Base-by-base conservation (phyloP, 2,329 filamentous ascomycete species). In the Beauveria sp. region DNA sequence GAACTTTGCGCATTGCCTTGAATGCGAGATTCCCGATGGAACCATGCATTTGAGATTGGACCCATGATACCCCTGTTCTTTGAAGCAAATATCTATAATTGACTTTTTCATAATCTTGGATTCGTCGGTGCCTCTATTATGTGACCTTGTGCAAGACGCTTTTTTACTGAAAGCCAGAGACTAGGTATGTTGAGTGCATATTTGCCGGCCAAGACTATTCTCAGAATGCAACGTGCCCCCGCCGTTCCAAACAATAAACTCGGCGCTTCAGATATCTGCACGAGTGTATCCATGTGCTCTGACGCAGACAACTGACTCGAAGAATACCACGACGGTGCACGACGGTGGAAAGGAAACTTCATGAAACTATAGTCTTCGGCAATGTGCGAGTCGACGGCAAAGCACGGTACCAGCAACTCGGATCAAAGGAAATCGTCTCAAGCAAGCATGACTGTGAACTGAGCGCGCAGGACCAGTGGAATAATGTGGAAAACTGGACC, bases 61-160 rank as follows among this genome's bases (percentile, higher is more conserved):
- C 28, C 47, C 38, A 51, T 59, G 45, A 59, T 59, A 59, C 56
- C 56, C 56, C 57, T 34, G 4, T 34, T 34, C 30, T 34, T 34
- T 34, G 10, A 34, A 34, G 30, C 30, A 34, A 34, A 34, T 34
- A 34, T 34, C 30, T 14, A 34, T 14, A 34, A 34, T 34, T 34
- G 30, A 34, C 30, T 12, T 12, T 12, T 14, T 34, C 30, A 34
- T 34, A 5, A 34, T 34, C 8, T 9, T 43, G 40, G 5, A 26
- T 1, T 26, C 10, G 9, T 12, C 45, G 20, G 6, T 47, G 24
- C 16, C 16, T 28, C 22, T 18, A 4, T 22, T 28, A 24, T 18
- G 22, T 26, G 40, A 43, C 18, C 20, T 16, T 12, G 12, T 34
- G 30, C 30, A 34, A 12, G 30, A 12, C 30, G 1, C 30, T 14